Evolutionary conservation across 352 stramenopile genomes (phyloP).

Genomic region (Phytophthora meadii): DNA sequence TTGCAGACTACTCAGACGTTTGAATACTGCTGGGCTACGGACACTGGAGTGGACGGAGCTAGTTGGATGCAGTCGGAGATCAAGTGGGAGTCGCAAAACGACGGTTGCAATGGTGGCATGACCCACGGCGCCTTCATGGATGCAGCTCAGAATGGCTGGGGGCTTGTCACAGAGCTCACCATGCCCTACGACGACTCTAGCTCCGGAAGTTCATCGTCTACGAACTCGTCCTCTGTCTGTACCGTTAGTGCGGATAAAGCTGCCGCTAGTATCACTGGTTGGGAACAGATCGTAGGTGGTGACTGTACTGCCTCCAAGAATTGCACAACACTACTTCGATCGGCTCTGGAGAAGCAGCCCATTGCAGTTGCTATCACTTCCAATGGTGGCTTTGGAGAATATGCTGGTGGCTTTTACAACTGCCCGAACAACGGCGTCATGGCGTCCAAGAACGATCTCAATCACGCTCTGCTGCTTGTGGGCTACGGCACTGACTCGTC

Average conservation of each 20-base stretch:
- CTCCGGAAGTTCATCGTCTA: constrained; percentile 32
- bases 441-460: constrained; percentile 72
- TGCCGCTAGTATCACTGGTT: constrained; percentile 76
- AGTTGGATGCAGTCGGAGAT: constrained; percentile 72
- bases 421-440: constrained; percentile 76
- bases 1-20: constrained; percentile 76
- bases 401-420: constrained; percentile 71
- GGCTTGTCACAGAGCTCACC: constrained; percentile 70
- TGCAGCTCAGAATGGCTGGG: constrained; percentile 64
- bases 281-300: constrained; percentile 65
- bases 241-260: constrained; percentile 48
- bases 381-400: constrained; percentile 74
- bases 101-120: constrained; percentile 84
- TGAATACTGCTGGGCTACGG: constrained; percentile 77
- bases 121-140: constrained; percentile 85
- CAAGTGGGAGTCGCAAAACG: constrained; percentile 80
- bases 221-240: constrained; percentile 41
- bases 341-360: constrained; percentile 65
- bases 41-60: constrained; percentile 49
- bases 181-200: constrained; percentile 78
- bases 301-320: constrained; percentile 67
- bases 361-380: constrained; percentile 84
- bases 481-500: constrained; percentile 71
- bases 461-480: constrained; percentile 81
- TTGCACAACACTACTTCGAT: constrained; percentile 59